Evolutionary conservation across 2,329 filamentous ascomycete genomes (phyloP), one percentile per base, ranked within the genome.

Genomic region (Apiospora pterosperma): DNA sequence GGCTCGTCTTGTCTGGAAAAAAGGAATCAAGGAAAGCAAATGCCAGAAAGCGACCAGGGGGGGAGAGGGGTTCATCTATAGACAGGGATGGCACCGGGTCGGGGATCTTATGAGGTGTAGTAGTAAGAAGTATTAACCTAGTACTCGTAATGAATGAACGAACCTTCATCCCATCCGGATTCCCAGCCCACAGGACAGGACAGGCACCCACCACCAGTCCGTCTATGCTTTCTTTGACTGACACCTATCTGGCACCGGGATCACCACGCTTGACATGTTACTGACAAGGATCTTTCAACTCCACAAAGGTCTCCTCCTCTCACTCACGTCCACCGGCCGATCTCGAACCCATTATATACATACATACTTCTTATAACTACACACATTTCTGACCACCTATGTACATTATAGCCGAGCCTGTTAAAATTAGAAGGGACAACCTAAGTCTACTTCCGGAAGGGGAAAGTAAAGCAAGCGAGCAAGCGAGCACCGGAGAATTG

Each of bases 201-300:
- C n/a, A n/a, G n/a, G n/a, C n/a, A n/a, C n/a, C n/a, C n/a, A n/a
- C n/a, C n/a, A n/a, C n/a, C n/a, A n/a, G n/a, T n/a, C n/a, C n/a
- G n/a, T n/a, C n/a, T n/a, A n/a, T n/a, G 42, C 42, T 14, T 48
- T 25, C 42, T 48, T 48, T 14, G 42, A 52, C 44, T 70, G 67
- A 71, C 70, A 64, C 67, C 63, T 59, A 68, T 69, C 66, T 72
- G 65, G 61, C 64, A 64, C 69, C 71, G 72, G 71, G 71, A 73
- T 72, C 69, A 66, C 39, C 67, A 69, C 60, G 39, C 61, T 42
- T 66, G 68, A 68, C 69, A 70, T 69, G 71, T 67, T 66, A 62
- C 55, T 19, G 25, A 67, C 71, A 74, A 67, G 73, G 72, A 67
- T 73, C 60, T 55, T 66, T 65, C 71, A 67, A 67, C 70, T 67